Evolutionary conservation across 495 filamentous ascomycete species (phyloP), one percentile per base, ranked within the genome.

Genomic region (Penicillium antarcticum): DNA sequence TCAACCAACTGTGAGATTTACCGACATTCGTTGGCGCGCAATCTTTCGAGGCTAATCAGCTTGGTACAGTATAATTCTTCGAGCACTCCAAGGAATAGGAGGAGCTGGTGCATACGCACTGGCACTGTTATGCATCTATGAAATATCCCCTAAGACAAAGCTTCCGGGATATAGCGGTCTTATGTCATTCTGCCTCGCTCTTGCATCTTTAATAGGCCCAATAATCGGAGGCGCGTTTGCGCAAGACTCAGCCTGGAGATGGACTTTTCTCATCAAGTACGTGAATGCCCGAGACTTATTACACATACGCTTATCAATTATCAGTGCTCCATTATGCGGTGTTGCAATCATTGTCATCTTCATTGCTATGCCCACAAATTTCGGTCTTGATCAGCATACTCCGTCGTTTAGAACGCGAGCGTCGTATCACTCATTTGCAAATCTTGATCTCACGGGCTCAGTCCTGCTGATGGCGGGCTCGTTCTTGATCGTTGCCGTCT

Each of bases 261-360:
- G 81, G 72, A 76, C 81, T 29, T 87, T 86, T 53, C 77, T 78
- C 63, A 75, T 87, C 60, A 88, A 88, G 70, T 74, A 56, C 36
- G 69, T 56, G 11, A 13, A 12, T 40, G 16, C 23, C 23, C 4
- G 14, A 11, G 1, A 7, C 11, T 11, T 17, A 4, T 5, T 24
- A n/a, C 18, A 14, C 3, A n/a, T 13, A 23, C 44, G 18, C 50
- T 56, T 12, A 47, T 12, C 5, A 14, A 26, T 7, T 18, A 17
- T 1, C 16, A 66, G 65, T 45, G 53, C 52, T 12, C 63, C 62
- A 1, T 32, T 65, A 2, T 63, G 62, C 12, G 49, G 42, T 7
- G 42, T 66, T 44, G 56, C 62, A 1, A 57, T 66, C 11, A 10
- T 56, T 13, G 42, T 61, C 3, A 47, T 63, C 11, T 16, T 53